phyloP scores from a whole-genome alignment of 768 basidiomycete species.

The Phylloporus rhodoxanthus region DNA sequence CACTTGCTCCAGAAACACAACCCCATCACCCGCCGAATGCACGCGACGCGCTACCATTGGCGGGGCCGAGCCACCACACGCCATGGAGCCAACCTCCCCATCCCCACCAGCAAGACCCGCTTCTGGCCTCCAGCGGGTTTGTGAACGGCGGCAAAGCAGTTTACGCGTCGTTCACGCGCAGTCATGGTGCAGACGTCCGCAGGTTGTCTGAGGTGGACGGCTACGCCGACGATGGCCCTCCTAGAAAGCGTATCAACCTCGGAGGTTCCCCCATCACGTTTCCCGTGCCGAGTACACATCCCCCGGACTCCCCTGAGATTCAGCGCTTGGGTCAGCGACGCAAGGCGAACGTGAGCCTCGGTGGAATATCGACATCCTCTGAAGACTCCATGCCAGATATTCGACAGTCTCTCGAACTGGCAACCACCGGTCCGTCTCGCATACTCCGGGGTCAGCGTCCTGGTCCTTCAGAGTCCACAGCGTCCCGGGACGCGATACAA shows the following conservation, averaged over 20 bases:
- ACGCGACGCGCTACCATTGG: conserved; percentile 41
- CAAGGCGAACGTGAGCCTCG: conserved; percentile 32
- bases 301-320: conserved; percentile 55
- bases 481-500: conserved; percentile 13
- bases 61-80: conserved; percentile 34
- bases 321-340: conserved; percentile 48
- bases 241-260: conserved; percentile 64
- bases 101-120: conserved; percentile 42
- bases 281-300: conserved; percentile 11
- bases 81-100: conserved; percentile 34
- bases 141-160: conserved; percentile 35
- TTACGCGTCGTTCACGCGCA: conserved; percentile 53
- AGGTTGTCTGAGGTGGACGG: conserved; percentile 36
- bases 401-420: conserved; percentile 35
- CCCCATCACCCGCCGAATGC: conserved; percentile 34
- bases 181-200: conserved; percentile 31
- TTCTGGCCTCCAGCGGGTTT: conserved; percentile 58
- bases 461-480: conserved; percentile 28
- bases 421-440: conserved; percentile 40
- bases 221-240: conserved; percentile 51
- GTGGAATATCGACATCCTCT: conserved; percentile 52
- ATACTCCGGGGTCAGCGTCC: conserved; percentile 46
- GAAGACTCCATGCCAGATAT: conserved; percentile 62
- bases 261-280: conserved; percentile 38
- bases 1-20: conserved; percentile 39